Evolutionary conservation across 805 yeast genomes (phyloP).

Genomic region (Teunomyces tritomae): DNA sequence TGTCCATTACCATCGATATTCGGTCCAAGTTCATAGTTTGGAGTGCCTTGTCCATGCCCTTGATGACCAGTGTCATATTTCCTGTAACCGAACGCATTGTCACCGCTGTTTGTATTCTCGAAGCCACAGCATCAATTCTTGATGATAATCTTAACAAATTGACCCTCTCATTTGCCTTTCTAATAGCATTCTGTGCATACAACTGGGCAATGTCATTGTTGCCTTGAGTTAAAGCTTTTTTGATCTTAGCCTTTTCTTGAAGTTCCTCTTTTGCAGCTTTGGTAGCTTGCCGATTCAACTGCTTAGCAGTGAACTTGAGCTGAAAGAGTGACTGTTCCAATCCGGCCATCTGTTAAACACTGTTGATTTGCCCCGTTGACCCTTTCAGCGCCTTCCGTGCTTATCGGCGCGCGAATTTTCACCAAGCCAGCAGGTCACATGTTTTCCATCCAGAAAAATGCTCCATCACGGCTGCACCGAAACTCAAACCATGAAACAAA

Average conservation of each 20-base stretch:
- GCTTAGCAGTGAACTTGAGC: conserved; percentile 81
- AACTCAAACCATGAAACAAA: too few relatives aligned
- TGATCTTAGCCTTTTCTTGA: conserved; percentile 81
- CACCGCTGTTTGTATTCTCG: conserved; percentile 95
- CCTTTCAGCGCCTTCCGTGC: not conserved
- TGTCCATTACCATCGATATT: conserved; percentile 94
- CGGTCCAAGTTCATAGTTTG: conserved; percentile 93
- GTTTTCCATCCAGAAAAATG: not conserved
- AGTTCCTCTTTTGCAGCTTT: conserved; percentile 90
- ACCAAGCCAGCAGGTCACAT: not conserved
- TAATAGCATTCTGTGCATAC: conserved; percentile 93
- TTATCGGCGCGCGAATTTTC: not conserved
- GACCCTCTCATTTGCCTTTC: conserved; percentile 84
- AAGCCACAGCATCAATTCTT: conserved; percentile 92
- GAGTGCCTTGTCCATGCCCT: conserved; percentile 95
- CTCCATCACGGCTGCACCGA: too few relatives aligned
- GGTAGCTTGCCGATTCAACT: conserved; percentile 82
- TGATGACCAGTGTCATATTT: conserved; percentile 88
- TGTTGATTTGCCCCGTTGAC: not conserved
- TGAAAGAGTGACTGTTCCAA: conserved; percentile 29
- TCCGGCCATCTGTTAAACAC: conserved; percentile 19
- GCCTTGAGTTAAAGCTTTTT: conserved; percentile 83
- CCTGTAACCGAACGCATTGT: conserved; percentile 95
- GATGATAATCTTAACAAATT: conserved; percentile 81
- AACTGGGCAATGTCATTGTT: conserved; percentile 89